Evolutionary conservation across 192 early-diverging fungal genomes (phyloP).

Genomic region (Entrophospora sp.): DNA sequence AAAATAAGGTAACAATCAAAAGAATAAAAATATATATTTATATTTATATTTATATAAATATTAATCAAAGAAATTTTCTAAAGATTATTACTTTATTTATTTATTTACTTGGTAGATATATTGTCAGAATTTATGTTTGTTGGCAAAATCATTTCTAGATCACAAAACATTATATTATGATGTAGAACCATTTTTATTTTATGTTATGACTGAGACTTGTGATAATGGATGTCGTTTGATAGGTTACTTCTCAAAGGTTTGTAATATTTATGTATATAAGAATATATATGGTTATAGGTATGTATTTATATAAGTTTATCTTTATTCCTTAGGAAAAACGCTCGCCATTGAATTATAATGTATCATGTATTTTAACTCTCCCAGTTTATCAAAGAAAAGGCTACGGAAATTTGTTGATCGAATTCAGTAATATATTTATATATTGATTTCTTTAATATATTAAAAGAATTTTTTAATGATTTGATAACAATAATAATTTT

Average conservation of each 20-base stretch:
- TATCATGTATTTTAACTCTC: slow-evolving; percentile 84
- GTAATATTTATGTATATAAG: not conserved
- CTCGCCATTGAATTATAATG: slow-evolving; percentile 73
- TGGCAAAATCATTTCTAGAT: slow-evolving; percentile 95
- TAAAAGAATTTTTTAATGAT: too few species aligned
- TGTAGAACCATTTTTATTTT: slow-evolving; percentile 96
- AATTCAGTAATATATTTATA: slow-evolving; percentile 68
- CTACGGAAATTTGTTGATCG: slow-evolving; percentile 83
- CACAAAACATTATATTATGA: slow-evolving; percentile 97
- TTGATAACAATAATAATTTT: not conserved
- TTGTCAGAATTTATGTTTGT: slow-evolving; percentile 92
- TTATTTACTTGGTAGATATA: too few species aligned
- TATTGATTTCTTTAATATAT: too few species aligned
- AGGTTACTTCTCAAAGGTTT: slow-evolving; percentile 90
- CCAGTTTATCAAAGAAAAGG: slow-evolving; percentile 81
- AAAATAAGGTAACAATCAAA: slow-evolving; percentile 73
- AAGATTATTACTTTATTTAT: not conserved
- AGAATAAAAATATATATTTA: too few species aligned
- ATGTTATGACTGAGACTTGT: slow-evolving; percentile 82
- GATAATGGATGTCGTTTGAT: slow-evolving; percentile 79
- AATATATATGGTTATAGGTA: too few species aligned
- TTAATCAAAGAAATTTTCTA: too few species aligned
- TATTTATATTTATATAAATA: too few species aligned
- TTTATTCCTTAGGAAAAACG: slow-evolving; percentile 61
- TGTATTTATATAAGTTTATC: too few species aligned